phyloP scores from a whole-genome alignment of 495 filamentous ascomycete genomes.

The Evernia prunastri region DNA sequence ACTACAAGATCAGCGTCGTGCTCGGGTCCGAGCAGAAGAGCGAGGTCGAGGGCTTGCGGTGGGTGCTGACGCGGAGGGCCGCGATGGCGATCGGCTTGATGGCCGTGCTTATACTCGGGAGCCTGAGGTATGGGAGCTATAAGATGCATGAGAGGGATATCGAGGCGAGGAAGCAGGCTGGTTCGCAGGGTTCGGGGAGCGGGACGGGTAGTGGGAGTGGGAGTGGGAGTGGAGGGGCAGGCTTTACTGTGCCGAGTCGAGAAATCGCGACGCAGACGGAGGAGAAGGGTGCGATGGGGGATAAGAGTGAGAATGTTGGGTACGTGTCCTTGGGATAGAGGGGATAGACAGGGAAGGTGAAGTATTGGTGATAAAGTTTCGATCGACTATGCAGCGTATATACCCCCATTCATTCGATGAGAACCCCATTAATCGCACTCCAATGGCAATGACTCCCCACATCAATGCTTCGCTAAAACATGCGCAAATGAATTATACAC shows the following conservation, averaged over 20 bases:
- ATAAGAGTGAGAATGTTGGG: slow-evolving; percentile 20
- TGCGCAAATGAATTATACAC: background rate
- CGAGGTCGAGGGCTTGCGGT: slow-evolving; percentile 83
- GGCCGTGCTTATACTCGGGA: slow-evolving; percentile 28
- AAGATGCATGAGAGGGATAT: slow-evolving; percentile 21
- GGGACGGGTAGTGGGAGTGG: background rate
- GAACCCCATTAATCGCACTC: slow-evolving; percentile 1
- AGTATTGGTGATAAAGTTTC: background rate
- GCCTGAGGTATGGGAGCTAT: slow-evolving; percentile 27
- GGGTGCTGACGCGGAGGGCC: slow-evolving; percentile 82
- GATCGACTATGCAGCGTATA: slow-evolving; percentile 1
- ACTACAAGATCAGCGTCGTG: slow-evolving; percentile 84
- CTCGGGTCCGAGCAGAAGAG: slow-evolving; percentile 81
- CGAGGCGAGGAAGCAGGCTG: slow-evolving; percentile 13
- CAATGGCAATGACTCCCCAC: background rate
- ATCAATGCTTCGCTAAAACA: background rate
- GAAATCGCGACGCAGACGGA: slow-evolving; percentile 21
- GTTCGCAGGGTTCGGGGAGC: background rate
- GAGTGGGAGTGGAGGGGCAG: background rate
- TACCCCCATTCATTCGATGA: slow-evolving; percentile 10
- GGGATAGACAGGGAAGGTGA: background rate
- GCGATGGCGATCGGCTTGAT: slow-evolving; percentile 63
- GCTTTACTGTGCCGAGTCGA: slow-evolving; percentile 14
- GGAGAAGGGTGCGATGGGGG: background rate
- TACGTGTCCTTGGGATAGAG: slow-evolving; percentile 21